Evolutionary conservation across 106 monocot genomes (phyloP).

Genomic region (Iris macrosiphon): DNA sequence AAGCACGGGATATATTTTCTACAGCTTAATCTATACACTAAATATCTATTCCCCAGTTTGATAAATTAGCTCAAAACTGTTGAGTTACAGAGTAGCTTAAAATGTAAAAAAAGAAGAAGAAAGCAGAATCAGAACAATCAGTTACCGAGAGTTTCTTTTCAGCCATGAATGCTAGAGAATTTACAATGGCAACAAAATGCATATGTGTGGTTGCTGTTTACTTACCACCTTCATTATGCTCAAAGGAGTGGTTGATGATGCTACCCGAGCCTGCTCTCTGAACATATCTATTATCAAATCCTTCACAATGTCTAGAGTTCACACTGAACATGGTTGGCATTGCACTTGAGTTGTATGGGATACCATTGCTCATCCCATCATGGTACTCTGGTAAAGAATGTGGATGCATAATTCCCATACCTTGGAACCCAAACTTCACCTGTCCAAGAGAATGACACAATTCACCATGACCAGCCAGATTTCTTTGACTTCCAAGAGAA

Average conservation of each 20-base stretch:
- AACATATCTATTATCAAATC: slow-evolving; percentile 30
- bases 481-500: slow-evolving; percentile 17
- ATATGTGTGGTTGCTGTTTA: not conserved
- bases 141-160: too few relatives aligned
- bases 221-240: slow-evolving; percentile 36
- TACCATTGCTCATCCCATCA: slow-evolving; percentile 28
- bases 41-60: too few relatives aligned
- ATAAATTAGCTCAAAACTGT: too few relatives aligned
- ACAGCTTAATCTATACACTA: too few relatives aligned
- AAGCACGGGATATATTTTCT: too few relatives aligned
- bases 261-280: slow-evolving; percentile 36
- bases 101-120: too few relatives aligned
- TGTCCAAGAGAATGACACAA: slow-evolving; percentile 43
- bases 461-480: slow-evolving; percentile 23
- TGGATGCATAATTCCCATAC: slow-evolving; percentile 35
- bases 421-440: slow-evolving; percentile 43
- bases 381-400: slow-evolving; percentile 72
- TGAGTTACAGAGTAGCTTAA: too few relatives aligned
- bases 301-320: slow-evolving; percentile 28
- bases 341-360: slow-evolving; percentile 36
- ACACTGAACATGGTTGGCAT: slow-evolving; percentile 32
- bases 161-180: too few relatives aligned
- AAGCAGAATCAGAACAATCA: too few relatives aligned
- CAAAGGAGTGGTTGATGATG: slow-evolving; percentile 38
- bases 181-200: too few relatives aligned